Base-by-base conservation (phyloP, 1,284 basidiomycete species). In the Cryptococcus sp. region DNA sequence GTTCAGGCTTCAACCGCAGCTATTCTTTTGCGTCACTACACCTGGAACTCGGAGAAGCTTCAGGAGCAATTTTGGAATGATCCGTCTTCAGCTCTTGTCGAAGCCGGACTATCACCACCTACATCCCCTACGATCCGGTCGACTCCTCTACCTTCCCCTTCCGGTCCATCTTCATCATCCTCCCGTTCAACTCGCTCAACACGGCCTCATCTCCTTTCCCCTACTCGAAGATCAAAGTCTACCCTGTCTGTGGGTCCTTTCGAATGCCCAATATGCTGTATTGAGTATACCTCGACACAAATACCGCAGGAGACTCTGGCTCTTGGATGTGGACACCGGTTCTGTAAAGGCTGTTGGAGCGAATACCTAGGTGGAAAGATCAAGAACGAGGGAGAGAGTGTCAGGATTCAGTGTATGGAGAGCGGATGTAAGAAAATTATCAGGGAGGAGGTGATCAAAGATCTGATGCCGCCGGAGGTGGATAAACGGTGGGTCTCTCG, bases 21-120 rank as follows among this genome's bases (percentile, higher is more conserved):
- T 1, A 80, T 94, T 47, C 81, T 98, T 5, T 80, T 98, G 48
- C 85, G 93, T 35, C 81, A 92, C 78, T 86, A 89, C 80, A 81
- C 83, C 48, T 98, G 95, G 95, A 98, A 98, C 81, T 90, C 90
- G 71, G 95, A 98, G 76, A 86, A 87, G 57, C 83, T 98, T n/a
- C 90, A 90, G 61, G 90, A 96, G 79, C 86, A 88, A 73, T 96
- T 90, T 77, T 93, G 94, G 90, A 92, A 93, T 66, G 88, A 90
- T 61, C 83, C 89, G 1, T 81, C 84, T 14, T 78, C 80, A 7
- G 82, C 92, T 4, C 83, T 87, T 43, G 80, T 83, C 31, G 83
- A 84, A 6, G 89, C 91, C 0, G 93, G 92, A 15, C 73, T 81
- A 2, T 75, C 75, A 5, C 76, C 77, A 4, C 68, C 71, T 14